Conservation (phyloP, 495 filamentous ascomycete genomes). For the Aspergillus funiculosus region DNA sequence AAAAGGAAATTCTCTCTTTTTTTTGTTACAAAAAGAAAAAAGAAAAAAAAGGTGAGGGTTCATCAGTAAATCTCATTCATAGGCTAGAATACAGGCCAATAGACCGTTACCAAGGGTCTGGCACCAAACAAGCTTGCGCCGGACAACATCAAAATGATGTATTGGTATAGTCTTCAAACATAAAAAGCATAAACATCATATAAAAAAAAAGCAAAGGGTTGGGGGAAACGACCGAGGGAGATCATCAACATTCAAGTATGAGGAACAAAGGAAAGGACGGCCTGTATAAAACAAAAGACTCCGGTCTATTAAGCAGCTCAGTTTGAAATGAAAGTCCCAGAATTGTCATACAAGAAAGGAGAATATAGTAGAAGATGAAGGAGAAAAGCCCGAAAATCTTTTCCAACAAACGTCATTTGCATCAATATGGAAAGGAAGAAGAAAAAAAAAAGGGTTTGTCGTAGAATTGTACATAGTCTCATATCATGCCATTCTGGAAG, state of each 20-base stretch:
- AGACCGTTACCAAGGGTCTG: background rate
- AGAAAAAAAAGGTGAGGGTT: background rate
- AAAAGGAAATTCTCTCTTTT: background rate
- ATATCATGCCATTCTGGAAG: slow-evolving; percentile 15
- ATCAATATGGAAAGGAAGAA: background rate
- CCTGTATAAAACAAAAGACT: slow-evolving; percentile 19
- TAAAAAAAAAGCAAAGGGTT: background rate
- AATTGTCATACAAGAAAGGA: slow-evolving; percentile 18
- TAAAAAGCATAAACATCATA: slow-evolving; percentile 10
- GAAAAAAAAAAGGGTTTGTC: slow-evolving; percentile 1
- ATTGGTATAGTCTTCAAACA: background rate
- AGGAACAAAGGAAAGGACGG: slow-evolving; percentile 19
- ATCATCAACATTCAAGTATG: slow-evolving; percentile 3
- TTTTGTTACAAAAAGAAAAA: no score
- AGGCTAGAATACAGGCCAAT: slow-evolving; percentile 16
- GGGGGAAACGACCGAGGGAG: background rate
- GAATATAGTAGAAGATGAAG: slow-evolving; percentile 7
- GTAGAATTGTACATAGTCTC: slow-evolving; percentile 21
- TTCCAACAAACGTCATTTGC: slow-evolving; percentile 6
- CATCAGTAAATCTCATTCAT: slow-evolving; percentile 9
- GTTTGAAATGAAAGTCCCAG: slow-evolving; percentile 12
- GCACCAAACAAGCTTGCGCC: background rate
- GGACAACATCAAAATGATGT: background rate
- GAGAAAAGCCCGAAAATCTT: slow-evolving; percentile 13
- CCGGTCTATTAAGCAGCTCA: slow-evolving; percentile 15